Conservation (phyloP, 2,329 filamentous ascomycete species). For the Scleromitrula shiraiana region DNA sequence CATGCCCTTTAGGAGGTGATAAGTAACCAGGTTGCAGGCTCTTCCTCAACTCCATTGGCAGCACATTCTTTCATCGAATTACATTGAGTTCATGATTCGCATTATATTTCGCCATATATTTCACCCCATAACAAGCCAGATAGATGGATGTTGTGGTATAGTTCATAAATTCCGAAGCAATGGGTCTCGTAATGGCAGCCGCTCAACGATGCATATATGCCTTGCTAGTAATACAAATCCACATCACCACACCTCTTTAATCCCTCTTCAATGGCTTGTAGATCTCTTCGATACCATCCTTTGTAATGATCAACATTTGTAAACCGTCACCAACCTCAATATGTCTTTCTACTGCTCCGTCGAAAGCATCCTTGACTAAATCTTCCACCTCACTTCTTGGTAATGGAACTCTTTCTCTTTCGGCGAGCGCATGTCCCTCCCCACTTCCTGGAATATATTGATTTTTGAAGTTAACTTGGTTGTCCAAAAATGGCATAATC, state of each 20-base stretch:
- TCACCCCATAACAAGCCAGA: neutral
- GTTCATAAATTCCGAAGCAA: constrained; percentile 8
- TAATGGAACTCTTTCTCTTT: constrained; percentile 63
- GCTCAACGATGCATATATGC: constrained; percentile 3
- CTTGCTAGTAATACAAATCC: constrained; percentile 11
- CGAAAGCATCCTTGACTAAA: constrained; percentile 94
- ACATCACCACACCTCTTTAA: constrained; percentile 37
- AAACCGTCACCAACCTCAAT: constrained; percentile 96
- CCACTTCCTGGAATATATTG: constrained; percentile 87
- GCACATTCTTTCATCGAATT: too few species aligned
- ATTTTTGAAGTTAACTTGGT: constrained; percentile 99
- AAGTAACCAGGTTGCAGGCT: too few species aligned
- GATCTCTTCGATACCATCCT: constrained; percentile 79
- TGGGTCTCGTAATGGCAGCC: constrained; percentile 6
- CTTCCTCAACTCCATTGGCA: too few species aligned
- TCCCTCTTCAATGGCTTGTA: constrained; percentile 84
- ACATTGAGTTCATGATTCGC: neutral
- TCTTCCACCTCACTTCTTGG: constrained; percentile 68
- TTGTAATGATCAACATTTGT: constrained; percentile 91
- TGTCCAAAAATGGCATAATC: constrained; percentile 99
- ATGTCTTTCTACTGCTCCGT: constrained; percentile 94
- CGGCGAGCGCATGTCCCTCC: constrained; percentile 69
- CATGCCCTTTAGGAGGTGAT: too few species aligned
- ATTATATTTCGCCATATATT: neutral
- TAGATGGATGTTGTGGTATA: neutral